These are phyloP conservation scores for Bruguiera hainesii DNA, from an alignment of 441 rosid species.

Conservation along the genomic window DNA sequence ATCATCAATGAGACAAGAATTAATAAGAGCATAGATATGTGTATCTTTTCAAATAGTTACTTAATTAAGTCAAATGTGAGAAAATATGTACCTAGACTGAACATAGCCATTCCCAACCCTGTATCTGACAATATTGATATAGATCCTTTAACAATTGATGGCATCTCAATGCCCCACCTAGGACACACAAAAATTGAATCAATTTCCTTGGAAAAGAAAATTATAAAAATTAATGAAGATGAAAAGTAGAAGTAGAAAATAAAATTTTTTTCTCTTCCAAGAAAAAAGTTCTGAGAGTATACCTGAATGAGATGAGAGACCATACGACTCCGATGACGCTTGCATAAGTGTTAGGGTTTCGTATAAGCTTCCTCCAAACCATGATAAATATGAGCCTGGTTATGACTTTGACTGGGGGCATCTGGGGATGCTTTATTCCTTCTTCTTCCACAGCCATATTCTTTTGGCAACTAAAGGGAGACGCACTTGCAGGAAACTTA, in stretches of 20 bases:
- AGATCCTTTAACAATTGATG: slow-evolving; percentile 65
- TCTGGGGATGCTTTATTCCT: slow-evolving; percentile 36
- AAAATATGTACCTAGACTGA: slow-evolving; percentile 75
- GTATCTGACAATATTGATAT: slow-evolving; percentile 78
- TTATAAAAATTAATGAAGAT: too few relatives aligned
- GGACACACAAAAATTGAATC: background rate
- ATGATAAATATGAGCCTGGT: slow-evolving; percentile 72
- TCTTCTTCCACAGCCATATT: slow-evolving; percentile 38
- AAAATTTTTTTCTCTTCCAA: background rate
- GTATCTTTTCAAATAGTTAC: background rate
- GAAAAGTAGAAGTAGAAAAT: too few relatives aligned
- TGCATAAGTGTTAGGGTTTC: slow-evolving; percentile 81
- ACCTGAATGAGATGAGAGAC: slow-evolving; percentile 65
- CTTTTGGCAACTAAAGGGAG: slow-evolving; percentile 43
- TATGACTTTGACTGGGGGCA: slow-evolving; percentile 86
- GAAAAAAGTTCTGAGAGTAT: background rate
- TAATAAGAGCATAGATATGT: too few relatives aligned
- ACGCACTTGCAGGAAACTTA: slow-evolving; percentile 36
- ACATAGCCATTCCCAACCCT: slow-evolving; percentile 98
- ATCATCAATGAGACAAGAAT: background rate
- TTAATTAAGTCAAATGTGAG: background rate
- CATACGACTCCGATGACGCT: slow-evolving; percentile 73
- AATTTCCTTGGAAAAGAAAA: background rate
- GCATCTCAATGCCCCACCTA: slow-evolving; percentile 63
- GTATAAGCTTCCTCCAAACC: slow-evolving; percentile 88